Base-by-base conservation (phyloP, 345 rosid species). In the Boechera retrofracta region DNA sequence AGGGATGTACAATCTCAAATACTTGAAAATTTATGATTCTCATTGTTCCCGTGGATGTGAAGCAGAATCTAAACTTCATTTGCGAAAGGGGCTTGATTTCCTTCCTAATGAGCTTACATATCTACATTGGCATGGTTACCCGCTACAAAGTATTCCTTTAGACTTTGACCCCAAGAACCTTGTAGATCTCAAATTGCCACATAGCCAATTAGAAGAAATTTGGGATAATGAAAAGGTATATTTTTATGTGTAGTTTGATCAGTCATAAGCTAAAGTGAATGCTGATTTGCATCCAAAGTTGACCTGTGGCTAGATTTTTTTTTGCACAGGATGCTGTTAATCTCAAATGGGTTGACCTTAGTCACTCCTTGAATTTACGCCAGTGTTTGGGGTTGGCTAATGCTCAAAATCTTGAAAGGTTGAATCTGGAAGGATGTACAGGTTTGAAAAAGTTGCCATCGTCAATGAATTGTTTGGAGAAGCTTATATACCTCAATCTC, bases 41-140 rank as follows among this genome's bases (percentile, higher is more conserved):
- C 65, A 60, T 1, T 69, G 79, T 24, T 66, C 78, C 1, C 74
- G 59, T 15, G 68, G 73, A 41, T 51, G 67, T 54, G 73, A 59
- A 45, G 60, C 9, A 16, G 64, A 71, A 3, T 2, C 5, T 62
- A 72, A 61, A n/a, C n/a, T 76, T 2, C 41, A 32, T 35, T 64
- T 79, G n/a, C 62, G 69, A 3, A 68, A 13, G n/a, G 74, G 73
- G 5, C 78, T 81, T 57, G 32, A 79, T 16, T 70, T 38, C 21
- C 78, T 85, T 67, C 64, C 86, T 0, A 8, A 16, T 11, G 75
- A 79, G 72, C 66, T 82, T 26, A 53, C 82, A 39, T 78, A 62
- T 73, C 75, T 85, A 47, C 62, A 73, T 7, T 80, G 85, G 87
- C 39, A 26, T 36, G 64, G 80, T 35, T 85, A 28, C 49, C 82